Conservation (phyloP, 23 red algal species). For the Gracilariopsis chorda region DNA sequence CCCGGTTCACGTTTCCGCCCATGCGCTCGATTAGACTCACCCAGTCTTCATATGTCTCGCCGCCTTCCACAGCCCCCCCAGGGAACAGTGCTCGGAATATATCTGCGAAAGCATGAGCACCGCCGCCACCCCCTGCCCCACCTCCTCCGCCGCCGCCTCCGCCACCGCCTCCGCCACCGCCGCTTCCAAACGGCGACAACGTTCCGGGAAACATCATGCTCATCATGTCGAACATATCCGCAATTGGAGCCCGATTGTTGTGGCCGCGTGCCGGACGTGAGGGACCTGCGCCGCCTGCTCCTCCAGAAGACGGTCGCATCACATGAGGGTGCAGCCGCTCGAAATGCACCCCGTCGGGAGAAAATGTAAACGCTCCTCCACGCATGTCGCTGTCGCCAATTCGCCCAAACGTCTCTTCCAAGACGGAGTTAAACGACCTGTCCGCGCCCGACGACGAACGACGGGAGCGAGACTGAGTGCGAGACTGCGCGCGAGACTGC, state of each 20-base stretch:
- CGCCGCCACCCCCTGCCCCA: neutral
- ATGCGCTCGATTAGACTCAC: slow-evolving; percentile 44
- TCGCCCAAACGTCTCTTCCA: slow-evolving; percentile 11
- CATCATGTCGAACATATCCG: neutral
- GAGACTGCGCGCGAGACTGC: too few species aligned
- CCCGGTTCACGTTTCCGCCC: slow-evolving; percentile 50
- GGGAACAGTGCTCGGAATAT: neutral
- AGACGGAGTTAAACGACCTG: neutral
- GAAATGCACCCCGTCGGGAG: slow-evolving; percentile 1
- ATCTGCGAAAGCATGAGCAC: neutral
- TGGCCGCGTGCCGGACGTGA: neutral
- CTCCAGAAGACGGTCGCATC: neutral
- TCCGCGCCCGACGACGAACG: too few species aligned
- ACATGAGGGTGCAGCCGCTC: neutral
- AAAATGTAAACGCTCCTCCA: neutral
- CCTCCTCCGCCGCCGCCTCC: too few species aligned
- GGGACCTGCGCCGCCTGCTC: neutral
- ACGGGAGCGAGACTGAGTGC: too few species aligned
- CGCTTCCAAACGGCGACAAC: neutral
- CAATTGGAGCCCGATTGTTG: neutral
- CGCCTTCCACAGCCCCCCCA: neutral
- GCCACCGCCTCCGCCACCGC: neutral
- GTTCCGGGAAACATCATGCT: neutral
- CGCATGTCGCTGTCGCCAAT: neutral
- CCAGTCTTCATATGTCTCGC: slow-evolving; percentile 59